Conservation (phyloP, 2,329 filamentous ascomycete genomes). For the Ceratocystis alfenasii region DNA sequence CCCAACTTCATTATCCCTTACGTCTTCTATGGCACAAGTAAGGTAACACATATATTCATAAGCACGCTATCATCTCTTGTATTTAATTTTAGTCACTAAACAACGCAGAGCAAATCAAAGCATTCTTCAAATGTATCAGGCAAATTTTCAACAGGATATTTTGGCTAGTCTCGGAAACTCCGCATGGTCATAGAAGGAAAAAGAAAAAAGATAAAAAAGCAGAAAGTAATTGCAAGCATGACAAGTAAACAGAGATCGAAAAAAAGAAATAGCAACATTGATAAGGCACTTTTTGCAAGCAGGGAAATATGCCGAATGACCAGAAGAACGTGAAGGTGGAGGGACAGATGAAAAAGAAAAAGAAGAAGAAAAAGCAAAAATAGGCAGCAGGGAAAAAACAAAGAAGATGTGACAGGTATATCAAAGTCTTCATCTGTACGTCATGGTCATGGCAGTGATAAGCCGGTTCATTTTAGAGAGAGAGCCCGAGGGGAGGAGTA, state of each 20-base stretch:
- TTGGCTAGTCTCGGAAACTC: conserved; percentile 15
- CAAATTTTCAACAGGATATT: conserved; percentile 8
- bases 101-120: background rate
- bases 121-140: background rate
- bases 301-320: background rate
- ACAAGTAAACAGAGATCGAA: conserved; percentile 5
- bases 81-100: background rate
- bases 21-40: too few species aligned
- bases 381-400: conserved; percentile 7
- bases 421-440: conserved; percentile 11
- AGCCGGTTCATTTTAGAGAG: conserved; percentile 11
- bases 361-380: conserved; percentile 2
- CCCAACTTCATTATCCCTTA: too few species aligned
- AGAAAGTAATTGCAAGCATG: conserved; percentile 8
- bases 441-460: conserved; percentile 6
- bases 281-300: conserved; percentile 4
- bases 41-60: too few species aligned
- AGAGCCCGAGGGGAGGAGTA: background rate
- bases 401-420: conserved; percentile 12
- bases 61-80: background rate
- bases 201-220: conserved; percentile 12
- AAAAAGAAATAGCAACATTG: background rate
- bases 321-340: background rate
- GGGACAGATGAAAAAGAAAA: background rate
- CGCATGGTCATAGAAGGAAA: conserved; percentile 12